Conservation (phyloP, 768 basidiomycete species). For the Udeniomyces megalosporus region DNA sequence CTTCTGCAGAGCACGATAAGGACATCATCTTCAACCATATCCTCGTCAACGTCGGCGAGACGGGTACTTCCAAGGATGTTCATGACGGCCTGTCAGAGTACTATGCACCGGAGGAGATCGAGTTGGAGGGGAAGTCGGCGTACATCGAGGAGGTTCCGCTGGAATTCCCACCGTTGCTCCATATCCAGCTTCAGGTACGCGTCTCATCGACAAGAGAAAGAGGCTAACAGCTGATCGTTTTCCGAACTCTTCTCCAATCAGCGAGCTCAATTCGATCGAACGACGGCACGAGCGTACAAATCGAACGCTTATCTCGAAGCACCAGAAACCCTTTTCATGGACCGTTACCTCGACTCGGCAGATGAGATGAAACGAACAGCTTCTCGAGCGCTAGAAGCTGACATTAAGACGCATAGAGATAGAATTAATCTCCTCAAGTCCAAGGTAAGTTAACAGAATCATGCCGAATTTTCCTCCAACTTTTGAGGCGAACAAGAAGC, state of each 20-base stretch:
- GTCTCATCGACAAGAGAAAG: too few species aligned
- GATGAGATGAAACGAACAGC: slow-evolving; percentile 52
- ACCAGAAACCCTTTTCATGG: slow-evolving; percentile 69
- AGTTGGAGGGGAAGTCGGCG: slow-evolving; percentile 71
- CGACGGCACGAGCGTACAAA: slow-evolving; percentile 81
- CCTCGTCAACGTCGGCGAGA: slow-evolving; percentile 69
- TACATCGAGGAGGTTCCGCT: slow-evolving; percentile 68
- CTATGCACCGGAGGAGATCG: slow-evolving; percentile 64
- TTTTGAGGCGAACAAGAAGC: too few species aligned
- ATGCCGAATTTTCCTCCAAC: too few species aligned
- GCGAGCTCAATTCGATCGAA: slow-evolving; percentile 54
- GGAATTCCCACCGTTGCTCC: slow-evolving; percentile 73
- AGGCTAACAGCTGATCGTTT: not conserved
- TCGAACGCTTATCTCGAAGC: slow-evolving; percentile 91
- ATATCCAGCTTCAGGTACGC: slow-evolving; percentile 81
- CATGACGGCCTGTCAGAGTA: slow-evolving; percentile 86
- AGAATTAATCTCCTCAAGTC: slow-evolving; percentile 52
- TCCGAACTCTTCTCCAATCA: not conserved
- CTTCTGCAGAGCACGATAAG: slow-evolving; percentile 42
- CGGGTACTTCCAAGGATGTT: slow-evolving; percentile 59
- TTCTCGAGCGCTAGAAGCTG: slow-evolving; percentile 51
- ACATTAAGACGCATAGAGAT: slow-evolving; percentile 49
- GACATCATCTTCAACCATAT: slow-evolving; percentile 88
- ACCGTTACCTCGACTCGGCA: slow-evolving; percentile 71
- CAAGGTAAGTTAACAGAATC: too few species aligned